Evolutionary conservation across 305 asterid genomes (phyloP).

Genomic region (Lippia alba): DNA sequence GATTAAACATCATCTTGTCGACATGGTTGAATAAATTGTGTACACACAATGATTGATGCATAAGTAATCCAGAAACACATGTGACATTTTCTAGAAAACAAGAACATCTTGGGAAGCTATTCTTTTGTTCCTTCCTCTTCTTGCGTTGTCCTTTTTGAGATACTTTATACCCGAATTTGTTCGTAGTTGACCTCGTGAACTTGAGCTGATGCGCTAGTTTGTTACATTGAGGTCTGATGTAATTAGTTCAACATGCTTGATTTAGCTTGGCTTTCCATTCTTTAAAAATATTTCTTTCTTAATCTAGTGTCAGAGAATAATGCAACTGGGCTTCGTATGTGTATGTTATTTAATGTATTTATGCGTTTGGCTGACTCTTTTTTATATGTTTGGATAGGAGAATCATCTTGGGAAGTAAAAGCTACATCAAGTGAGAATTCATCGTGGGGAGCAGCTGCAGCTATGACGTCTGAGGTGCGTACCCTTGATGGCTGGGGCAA

Average conservation of each 20-base stretch:
- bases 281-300: slow-evolving; percentile 11
- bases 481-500: slow-evolving; percentile 55
- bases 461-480: slow-evolving; percentile 38
- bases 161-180: slow-evolving; percentile 7
- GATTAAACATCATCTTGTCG: slow-evolving; percentile 15
- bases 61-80: not conserved
- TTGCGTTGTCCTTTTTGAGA: slow-evolving; percentile 13
- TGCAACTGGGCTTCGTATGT: slow-evolving; percentile 18
- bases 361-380: slow-evolving; percentile 21
- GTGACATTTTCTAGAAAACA: not conserved
- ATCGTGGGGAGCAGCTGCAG: slow-evolving; percentile 76
- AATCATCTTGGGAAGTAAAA: slow-evolving; percentile 66
- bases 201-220: slow-evolving; percentile 25
- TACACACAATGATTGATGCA: slow-evolving; percentile 5
- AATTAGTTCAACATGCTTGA: slow-evolving; percentile 17
- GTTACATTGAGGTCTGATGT: slow-evolving; percentile 18
- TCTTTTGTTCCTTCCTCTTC: not conserved
- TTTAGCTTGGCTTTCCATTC: slow-evolving; percentile 24
- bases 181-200: not conserved
- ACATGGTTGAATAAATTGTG: not conserved
- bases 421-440: slow-evolving; percentile 50
- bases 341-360: slow-evolving; percentile 7
- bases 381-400: slow-evolving; percentile 44
- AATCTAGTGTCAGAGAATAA: not conserved
- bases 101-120: not conserved